Evolutionary conservation across 1,284 basidiomycete species (phyloP), one percentile per base, ranked within the genome.

Genomic region (Cystobasidium slooffiae): DNA sequence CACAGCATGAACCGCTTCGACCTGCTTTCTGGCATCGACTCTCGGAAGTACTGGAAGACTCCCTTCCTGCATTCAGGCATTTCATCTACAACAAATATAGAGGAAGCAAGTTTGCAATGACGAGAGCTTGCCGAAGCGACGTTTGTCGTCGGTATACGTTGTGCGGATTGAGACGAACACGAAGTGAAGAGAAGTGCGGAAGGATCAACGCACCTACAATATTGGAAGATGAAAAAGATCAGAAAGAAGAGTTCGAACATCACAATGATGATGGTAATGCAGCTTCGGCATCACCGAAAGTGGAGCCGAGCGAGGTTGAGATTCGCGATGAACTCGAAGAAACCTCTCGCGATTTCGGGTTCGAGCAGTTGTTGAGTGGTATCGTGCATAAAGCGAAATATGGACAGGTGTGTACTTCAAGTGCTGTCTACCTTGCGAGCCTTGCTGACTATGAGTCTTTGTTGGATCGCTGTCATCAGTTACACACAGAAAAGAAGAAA

Each of bases 1-100:
- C 55, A 1, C 49, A 16, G 3, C 37, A 56, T 18, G 78, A 79
- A 1, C 76, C 82, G 4, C 81, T 86, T 18, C 81, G 82, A 68
- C 84, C 87, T 1, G 80, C 84, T 10, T 89, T 89, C 82, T 89
- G 88, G 88, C 88, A 89, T 78, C 81, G 83, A 70, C 83, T 88
- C 4, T 88, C 88, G 0, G 87, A 88, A 75, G 85, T 84, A 0
- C 87, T 88, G 74, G 84, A 82, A 65, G 75, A 79, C 16, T 85
- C 88, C 76, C 84, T 86, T 64, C 82, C 82, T 1, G 85, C 85
- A 0, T 87, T 87, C 80, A 82, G 85, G 76, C 76, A 82, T 53
- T 88, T 68, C 66, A 65, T 76, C 22, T 51, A 10, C 37, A 59
- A 72, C 55, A 64, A 66, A 43, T 72, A 70, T 18, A 49, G 75